Percentiles rank a stretch among this genome's conserved stretches.
Conservation (phyloP, 2,329 filamentous ascomycete species). For the Aspergillus pseudoviridinutans region DNA sequence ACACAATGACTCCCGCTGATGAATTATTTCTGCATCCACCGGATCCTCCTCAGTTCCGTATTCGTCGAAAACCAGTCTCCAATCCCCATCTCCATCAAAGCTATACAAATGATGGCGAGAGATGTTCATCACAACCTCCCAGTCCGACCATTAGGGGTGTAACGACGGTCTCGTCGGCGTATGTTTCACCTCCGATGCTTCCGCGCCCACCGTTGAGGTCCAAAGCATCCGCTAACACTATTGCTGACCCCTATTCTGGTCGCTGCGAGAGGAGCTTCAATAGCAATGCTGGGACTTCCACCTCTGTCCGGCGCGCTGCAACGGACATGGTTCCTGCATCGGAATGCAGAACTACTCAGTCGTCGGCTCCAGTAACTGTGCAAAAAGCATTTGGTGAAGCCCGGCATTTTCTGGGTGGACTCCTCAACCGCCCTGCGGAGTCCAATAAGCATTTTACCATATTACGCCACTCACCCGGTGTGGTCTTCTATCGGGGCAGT, state of each 20-base stretch:
- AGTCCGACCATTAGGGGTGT: not conserved
- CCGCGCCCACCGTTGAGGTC: not conserved
- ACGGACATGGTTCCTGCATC: constrained; percentile 1
- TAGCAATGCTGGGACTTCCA: not conserved
- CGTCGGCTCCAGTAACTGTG: constrained; percentile 13
- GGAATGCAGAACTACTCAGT: not conserved
- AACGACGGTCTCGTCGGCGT: not conserved
- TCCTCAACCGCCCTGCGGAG: constrained; percentile 60
- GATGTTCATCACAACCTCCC: not conserved
- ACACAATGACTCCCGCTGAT: not conserved
- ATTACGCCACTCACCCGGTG: constrained; percentile 60
- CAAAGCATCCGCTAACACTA: not conserved
- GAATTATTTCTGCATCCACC: not conserved
- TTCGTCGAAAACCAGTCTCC: constrained; percentile 5
- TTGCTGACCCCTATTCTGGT: not conserved
- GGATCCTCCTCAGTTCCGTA: not conserved
- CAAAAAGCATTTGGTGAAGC: constrained; percentile 49
- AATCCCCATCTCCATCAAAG: not conserved
- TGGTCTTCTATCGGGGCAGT: constrained; percentile 65
- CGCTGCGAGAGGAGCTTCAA: not conserved
- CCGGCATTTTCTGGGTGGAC: constrained; percentile 61
- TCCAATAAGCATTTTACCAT: constrained; percentile 64
- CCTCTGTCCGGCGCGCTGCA: not conserved
- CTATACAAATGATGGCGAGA: not conserved
- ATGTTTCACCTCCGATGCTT: not conserved